Evolutionary conservation across 371 early-diverging fungal species (phyloP).

Genomic region (Mucor circinelloides): DNA sequence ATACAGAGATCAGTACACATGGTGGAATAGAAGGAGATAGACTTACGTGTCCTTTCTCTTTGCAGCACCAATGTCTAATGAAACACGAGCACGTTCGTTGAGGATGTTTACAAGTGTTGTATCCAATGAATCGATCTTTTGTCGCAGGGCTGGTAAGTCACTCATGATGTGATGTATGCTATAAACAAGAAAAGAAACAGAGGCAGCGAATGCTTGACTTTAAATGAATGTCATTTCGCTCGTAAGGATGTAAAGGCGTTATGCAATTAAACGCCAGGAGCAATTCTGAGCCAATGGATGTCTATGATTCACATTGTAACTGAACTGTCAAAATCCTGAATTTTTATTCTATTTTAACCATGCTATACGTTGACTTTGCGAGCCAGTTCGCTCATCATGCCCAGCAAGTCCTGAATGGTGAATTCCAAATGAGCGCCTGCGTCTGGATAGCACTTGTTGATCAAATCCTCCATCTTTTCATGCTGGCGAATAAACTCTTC

Average conservation of each 20-base stretch:
- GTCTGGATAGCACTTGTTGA: slow-evolving; percentile 86
- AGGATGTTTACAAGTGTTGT: slow-evolving; percentile 74
- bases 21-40: background rate
- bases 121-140: slow-evolving; percentile 81
- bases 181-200: background rate
- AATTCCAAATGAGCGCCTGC: slow-evolving; percentile 84
- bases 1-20: background rate
- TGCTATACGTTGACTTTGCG: slow-evolving; percentile 53
- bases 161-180: slow-evolving; percentile 30
- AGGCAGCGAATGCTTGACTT: background rate
- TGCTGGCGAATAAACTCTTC: slow-evolving; percentile 86
- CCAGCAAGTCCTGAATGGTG: slow-evolving; percentile 82
- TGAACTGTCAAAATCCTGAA: background rate
- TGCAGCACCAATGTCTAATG: slow-evolving; percentile 81
- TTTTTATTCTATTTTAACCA: background rate
- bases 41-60: slow-evolving; percentile 47
- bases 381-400: slow-evolving; percentile 66
- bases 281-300: slow-evolving; percentile 2
- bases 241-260: background rate
- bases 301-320: background rate
- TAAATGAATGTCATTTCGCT: background rate
- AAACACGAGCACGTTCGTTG: slow-evolving; percentile 88
- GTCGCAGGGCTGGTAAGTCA: slow-evolving; percentile 56
- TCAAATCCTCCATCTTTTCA: slow-evolving; percentile 78
- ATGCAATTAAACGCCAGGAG: background rate